These are phyloP conservation scores for Rosellinia necatrix DNA, from an alignment of 2,329 filamentous ascomycete species.

Conservation along the genomic window DNA sequence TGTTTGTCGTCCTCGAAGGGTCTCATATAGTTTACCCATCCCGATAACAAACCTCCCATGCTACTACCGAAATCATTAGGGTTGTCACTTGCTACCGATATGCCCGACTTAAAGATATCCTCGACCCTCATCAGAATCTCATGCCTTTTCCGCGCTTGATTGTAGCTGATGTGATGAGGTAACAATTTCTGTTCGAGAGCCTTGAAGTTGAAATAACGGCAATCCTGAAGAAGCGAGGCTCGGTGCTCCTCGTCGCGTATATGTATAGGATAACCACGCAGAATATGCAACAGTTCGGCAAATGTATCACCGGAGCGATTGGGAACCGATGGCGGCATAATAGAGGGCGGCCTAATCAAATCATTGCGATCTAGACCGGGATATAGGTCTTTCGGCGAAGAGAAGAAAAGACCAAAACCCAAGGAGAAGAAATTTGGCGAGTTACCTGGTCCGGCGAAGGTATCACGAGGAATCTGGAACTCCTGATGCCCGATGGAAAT, in stretches of 20 bases:
- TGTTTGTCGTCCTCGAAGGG: conserved; percentile 81
- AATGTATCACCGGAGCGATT: conserved; percentile 85
- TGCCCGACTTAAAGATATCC: conserved; percentile 86
- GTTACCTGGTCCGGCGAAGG: conserved; percentile 85
- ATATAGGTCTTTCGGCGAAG: conserved; percentile 77
- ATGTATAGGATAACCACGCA: conserved; percentile 81
- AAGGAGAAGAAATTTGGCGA: conserved; percentile 96
- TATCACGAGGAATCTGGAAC: conserved; percentile 87
- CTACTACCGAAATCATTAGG: conserved; percentile 32
- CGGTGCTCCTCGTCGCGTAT: conserved; percentile 80
- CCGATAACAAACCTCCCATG: conserved; percentile 40
- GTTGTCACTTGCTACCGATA: conserved; percentile 65
- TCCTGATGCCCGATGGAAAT: conserved; percentile 85
- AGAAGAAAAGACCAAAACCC: conserved; percentile 88
- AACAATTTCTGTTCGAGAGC: conserved; percentile 88
- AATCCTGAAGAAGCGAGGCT: conserved; percentile 78
- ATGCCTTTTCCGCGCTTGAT: conserved; percentile 66
- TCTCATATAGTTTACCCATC: conserved; percentile 77
- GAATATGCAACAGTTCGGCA: conserved; percentile 76
- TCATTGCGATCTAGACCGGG: conserved; percentile 80
- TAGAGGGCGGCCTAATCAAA: conserved; percentile 83
- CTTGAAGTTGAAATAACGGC: conserved; percentile 90
- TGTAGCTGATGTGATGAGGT: conserved; percentile 75
- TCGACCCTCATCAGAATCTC: conserved; percentile 83
- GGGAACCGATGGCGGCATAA: conserved; percentile 80